Conservation (phyloP, 2,329 filamentous ascomycete species). For the Colletotrichum godetiae region DNA sequence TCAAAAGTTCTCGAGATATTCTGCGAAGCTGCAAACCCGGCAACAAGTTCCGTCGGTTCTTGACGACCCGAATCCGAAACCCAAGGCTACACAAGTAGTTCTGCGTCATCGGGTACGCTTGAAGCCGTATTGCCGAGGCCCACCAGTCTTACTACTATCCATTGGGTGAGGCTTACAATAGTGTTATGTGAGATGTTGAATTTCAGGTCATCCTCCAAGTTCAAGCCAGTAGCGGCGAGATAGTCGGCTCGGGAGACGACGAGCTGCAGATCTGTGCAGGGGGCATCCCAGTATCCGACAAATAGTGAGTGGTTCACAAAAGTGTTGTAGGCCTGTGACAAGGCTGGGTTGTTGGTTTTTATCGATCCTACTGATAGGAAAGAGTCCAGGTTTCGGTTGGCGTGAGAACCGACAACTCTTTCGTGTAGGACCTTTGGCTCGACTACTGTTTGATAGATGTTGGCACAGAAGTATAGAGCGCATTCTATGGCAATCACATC, state of each 20-base stretch:
- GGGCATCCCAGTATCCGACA: background rate
- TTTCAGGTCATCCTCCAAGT: background rate
- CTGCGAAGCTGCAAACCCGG: background rate
- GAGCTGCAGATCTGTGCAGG: background rate
- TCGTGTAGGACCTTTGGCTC: background rate
- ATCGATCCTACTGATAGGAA: too few species aligned
- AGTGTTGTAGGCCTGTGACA: background rate
- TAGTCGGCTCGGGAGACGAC: background rate
- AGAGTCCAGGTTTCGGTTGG: too few species aligned
- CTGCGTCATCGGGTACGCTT: too few species aligned
- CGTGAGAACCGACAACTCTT: too few species aligned
- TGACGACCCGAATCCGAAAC: background rate
- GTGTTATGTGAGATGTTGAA: slow-evolving; percentile 3
- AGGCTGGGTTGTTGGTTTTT: too few species aligned
- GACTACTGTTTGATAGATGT: background rate
- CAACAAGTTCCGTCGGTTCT: background rate
- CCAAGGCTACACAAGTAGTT: background rate
- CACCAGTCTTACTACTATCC: too few species aligned
- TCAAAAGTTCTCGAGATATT: background rate
- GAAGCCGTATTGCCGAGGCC: too few species aligned
- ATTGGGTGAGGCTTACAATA: background rate
- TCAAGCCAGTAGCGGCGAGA: background rate
- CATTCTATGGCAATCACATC: background rate
- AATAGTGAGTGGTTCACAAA: background rate
- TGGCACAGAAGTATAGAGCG: background rate